Evolutionary conservation across 495 filamentous ascomycete species (phyloP).

Genomic region (Xylona heveae): DNA sequence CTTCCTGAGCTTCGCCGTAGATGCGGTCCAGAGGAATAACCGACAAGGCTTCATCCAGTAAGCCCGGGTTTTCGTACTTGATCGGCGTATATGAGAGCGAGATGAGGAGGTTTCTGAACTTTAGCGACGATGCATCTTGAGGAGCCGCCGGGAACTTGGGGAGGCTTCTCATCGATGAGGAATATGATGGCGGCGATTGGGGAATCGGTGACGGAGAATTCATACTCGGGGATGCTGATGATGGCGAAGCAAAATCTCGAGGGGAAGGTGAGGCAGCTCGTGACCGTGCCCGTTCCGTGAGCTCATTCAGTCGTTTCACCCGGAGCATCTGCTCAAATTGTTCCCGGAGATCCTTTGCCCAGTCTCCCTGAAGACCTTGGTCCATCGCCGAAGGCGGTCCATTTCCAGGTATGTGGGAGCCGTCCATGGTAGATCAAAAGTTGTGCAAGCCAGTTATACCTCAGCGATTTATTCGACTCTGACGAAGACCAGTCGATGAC

Average conservation of each 20-base stretch:
- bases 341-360: conserved; percentile 25
- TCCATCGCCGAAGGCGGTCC: no score
- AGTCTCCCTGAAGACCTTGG: conserved; percentile 5
- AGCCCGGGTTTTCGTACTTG: conserved; percentile 90
- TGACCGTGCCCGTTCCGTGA: conserved; percentile 33
- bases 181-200: conserved; percentile 36
- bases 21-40: conserved; percentile 78
- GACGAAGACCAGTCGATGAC: no score
- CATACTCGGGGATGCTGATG: conserved; percentile 10
- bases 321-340: conserved; percentile 63
- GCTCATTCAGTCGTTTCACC: conserved; percentile 55
- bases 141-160: conserved; percentile 69
- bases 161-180: conserved; percentile 45
- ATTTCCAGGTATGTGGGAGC: no score
- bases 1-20: conserved; percentile 86
- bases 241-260: conserved; percentile 24
- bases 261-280: conserved; percentile 26
- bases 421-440: no score
- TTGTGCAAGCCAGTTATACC: no score
- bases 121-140: conserved; percentile 47
- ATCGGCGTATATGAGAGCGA: conserved; percentile 65
- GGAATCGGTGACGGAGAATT: conserved; percentile 19
- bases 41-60: conserved; percentile 79
- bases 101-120: conserved; percentile 67
- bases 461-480: no score